Evolutionary conservation across 1,139 yeast genomes (phyloP).

Genomic region (Lodderomyces pseudojiufengensis): DNA sequence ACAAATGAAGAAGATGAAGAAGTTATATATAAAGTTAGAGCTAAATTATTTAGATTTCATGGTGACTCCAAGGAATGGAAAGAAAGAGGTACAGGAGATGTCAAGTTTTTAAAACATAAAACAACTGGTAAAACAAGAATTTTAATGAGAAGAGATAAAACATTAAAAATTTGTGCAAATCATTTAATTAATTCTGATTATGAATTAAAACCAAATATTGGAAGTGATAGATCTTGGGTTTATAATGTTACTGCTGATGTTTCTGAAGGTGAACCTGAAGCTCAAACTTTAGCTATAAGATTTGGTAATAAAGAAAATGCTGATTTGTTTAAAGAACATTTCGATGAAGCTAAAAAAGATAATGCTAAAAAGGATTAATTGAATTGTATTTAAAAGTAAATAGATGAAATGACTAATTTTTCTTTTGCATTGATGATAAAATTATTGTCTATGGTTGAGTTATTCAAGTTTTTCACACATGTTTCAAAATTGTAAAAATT

Average conservation of each 20-base stretch:
- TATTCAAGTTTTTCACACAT: no score
- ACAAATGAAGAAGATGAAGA: slow-evolving; percentile 97
- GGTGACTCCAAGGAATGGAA: slow-evolving; percentile 91
- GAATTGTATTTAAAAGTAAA: not conserved
- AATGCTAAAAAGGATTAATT: slow-evolving; percentile 6
- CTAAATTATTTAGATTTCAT: slow-evolving; percentile 90
- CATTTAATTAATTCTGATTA: slow-evolving; percentile 86
- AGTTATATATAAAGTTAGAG: slow-evolving; percentile 81
- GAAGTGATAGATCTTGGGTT: slow-evolving; percentile 98
- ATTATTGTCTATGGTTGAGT: no score
- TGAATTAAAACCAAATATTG: slow-evolving; percentile 86
- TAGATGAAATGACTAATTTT: no score
- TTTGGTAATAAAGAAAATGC: slow-evolving; percentile 98
- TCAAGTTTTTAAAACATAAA: slow-evolving; percentile 89
- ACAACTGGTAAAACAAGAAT: slow-evolving; percentile 76
- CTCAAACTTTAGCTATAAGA: slow-evolving; percentile 94
- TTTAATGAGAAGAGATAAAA: slow-evolving; percentile 98
- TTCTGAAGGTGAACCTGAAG: slow-evolving; percentile 94
- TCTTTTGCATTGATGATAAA: no score
- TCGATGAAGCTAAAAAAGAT: slow-evolving; percentile 46
- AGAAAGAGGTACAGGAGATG: slow-evolving; percentile 99
- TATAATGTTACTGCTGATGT: slow-evolving; percentile 92
- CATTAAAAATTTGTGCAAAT: slow-evolving; percentile 96
- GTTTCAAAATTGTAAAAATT: no score
- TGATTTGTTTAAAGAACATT: slow-evolving; percentile 89